phyloP scores from a whole-genome alignment of 495 filamentous ascomycete species.

The Astrothelium subdiscretum region DNA sequence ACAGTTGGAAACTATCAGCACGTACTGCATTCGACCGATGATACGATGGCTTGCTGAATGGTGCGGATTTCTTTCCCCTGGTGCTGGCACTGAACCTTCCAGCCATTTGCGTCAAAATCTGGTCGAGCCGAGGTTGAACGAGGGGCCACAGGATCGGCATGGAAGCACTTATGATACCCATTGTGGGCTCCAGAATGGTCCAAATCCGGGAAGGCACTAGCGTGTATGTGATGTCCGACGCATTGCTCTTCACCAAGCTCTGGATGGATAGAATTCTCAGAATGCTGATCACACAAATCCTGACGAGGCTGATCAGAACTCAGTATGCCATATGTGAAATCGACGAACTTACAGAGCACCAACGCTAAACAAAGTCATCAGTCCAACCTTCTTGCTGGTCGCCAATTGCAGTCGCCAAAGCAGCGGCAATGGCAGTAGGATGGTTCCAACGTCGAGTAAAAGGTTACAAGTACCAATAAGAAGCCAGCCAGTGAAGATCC shows the following conservation, averaged over 20 bases:
- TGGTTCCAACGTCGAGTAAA: not conserved
- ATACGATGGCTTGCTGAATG: not conserved
- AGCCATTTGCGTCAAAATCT: not conserved
- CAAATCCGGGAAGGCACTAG: not conserved
- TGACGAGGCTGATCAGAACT: not conserved
- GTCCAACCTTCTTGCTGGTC: not conserved
- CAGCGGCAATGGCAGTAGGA: not conserved
- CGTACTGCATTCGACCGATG: not conserved
- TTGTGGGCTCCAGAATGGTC: not conserved
- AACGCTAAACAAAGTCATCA: not conserved
- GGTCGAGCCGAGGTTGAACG: not conserved
- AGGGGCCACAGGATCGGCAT: not conserved
- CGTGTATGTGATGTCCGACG: not conserved
- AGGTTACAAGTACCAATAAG: not conserved
- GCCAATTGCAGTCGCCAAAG: not conserved
- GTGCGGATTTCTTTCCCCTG: not conserved
- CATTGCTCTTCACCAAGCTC: not conserved
- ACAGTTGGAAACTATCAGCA: not conserved
- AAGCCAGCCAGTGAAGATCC: not conserved
- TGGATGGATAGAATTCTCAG: not conserved
- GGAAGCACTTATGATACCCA: not conserved
- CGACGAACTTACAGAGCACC: not conserved
- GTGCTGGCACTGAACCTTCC: not conserved
- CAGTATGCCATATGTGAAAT: not conserved
- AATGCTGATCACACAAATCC: not conserved